Evolutionary conservation across 2,329 filamentous ascomycete genomes (phyloP).

Genomic region (Sodiomyces alkalinus): DNA sequence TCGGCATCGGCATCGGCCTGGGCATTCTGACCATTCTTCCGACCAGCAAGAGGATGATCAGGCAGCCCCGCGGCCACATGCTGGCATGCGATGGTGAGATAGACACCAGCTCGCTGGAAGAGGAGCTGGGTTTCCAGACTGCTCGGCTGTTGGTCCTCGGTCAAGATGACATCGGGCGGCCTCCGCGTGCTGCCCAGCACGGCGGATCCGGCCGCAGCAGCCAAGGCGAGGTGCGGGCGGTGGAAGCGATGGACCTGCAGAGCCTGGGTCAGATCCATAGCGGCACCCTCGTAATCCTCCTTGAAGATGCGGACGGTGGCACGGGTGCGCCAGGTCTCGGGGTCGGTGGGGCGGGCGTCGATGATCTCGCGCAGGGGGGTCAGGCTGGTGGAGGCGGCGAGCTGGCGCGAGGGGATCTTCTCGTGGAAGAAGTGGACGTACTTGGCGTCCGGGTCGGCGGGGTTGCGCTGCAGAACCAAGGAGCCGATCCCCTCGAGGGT

Average conservation of each 20-base stretch:
- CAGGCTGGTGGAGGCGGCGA: constrained; percentile 58
- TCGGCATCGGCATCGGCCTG: constrained; percentile 2
- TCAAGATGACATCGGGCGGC: constrained; percentile 18
- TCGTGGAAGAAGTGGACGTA: constrained; percentile 92
- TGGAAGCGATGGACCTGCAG: constrained; percentile 39
- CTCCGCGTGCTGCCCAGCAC: constrained; percentile 9
- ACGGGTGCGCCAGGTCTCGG: constrained; percentile 54
- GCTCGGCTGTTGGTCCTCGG: constrained; percentile 44
- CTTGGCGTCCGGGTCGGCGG: constrained; percentile 56
- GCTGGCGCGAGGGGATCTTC: constrained; percentile 63
- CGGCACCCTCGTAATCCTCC: constrained; percentile 55
- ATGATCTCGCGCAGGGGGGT: constrained; percentile 54
- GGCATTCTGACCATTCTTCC: constrained; percentile 1
- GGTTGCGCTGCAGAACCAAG: constrained; percentile 54
- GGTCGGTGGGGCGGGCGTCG: constrained; percentile 43
- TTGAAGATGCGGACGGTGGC: constrained; percentile 65
- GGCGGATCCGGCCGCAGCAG: constrained; percentile 4
- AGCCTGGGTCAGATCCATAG: constrained; percentile 54
- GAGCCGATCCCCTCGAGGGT: constrained; percentile 63
- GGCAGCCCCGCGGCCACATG: constrained; percentile 42
- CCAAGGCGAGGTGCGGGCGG: constrained; percentile 29
- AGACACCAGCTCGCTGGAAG: constrained; percentile 60
- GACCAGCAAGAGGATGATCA: not conserved
- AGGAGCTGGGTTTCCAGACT: constrained; percentile 61
- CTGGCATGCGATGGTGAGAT: constrained; percentile 56